Evolutionary conservation across 768 basidiomycete genomes (phyloP), one percentile per base, ranked within the genome.

Genomic region (Russula dissimulans): DNA sequence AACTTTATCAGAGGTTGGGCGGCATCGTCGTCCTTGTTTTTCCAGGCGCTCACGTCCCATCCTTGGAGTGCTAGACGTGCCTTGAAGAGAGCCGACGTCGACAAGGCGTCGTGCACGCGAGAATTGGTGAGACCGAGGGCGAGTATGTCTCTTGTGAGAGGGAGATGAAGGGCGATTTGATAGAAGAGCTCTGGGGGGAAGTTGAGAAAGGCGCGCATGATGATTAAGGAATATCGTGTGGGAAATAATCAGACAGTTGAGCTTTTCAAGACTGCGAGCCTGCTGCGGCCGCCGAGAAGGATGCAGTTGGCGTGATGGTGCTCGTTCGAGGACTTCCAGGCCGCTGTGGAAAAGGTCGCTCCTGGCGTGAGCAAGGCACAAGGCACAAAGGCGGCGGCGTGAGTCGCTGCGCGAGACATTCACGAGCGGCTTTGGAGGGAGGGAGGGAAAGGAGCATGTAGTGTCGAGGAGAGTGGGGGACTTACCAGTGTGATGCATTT

Each of bases 281-380:
- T n/a, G n/a, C n/a, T n/a, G n/a, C n/a, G n/a, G n/a, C n/a, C n/a
- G n/a, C n/a, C n/a, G n/a, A n/a, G n/a, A n/a, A n/a, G n/a, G n/a
- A n/a, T n/a, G n/a, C n/a, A n/a, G n/a, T n/a, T n/a, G 51, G 56
- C 3, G 77, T 87, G 15, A 61, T 74, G 15, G 86, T 97, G 11
- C 71, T 72, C 15, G n/a, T 64, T 79, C 41, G 73, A 77, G 2
- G 92, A 99, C 70, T 97, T 99, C 67, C 71, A 70, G 41, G 70
- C 69, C 6, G 95, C 95, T 26, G 70, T 89, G 66, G 81, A 81
- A 34, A 95, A 94, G 72, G 85, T 97, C 14, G 78, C 80, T 48
- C 95, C 94, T 14, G 95, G 92, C 71, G 95, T 98, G n/a, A 87
- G 85, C n/a, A n/a, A n/a, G n/a, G n/a, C n/a, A n/a, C 48, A 75